Base-by-base conservation (phyloP, 2,329 filamentous ascomycete genomes). In the Epichloe sibirici region DNA sequence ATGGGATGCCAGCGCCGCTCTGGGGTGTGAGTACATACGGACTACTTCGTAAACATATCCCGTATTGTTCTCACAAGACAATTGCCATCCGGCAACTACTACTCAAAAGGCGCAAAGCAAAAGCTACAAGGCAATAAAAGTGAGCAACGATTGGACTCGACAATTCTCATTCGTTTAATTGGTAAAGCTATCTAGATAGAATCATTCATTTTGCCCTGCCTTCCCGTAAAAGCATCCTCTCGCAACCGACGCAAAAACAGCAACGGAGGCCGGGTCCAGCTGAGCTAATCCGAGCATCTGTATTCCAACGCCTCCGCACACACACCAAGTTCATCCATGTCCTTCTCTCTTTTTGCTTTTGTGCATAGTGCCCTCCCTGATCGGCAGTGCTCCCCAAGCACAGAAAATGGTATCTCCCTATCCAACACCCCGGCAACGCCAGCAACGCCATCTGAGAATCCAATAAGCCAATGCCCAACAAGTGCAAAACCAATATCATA, bases 331-430 rank as follows among this genome's bases (percentile, higher is more conserved):
- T 45, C 48, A 44, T 35, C 25, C 56, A 57, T 48, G 58, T 60
- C 56, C 59, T 55, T 56, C 56, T 58, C 53, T 51, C 39, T 42
- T 45, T 43, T 43, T 46, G 25, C 9, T 17, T n/a, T 12, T 17
- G 40, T 35, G 46, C 43, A 34, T 52, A 46, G 15, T 34, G 28
- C 25, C 48, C 44, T 53, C 60, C 57, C 55, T 57, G 31, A 50
- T 49, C 51, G 54, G 51, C 50, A 54, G 57, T 55, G 53, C 44
- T 56, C 46, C 50, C 52, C 56, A 57, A 57, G 60, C 59, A 61
- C 58, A 60, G 60, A 59, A 61, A 62, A 61, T 69, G 66, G 67
- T 69, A 69, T 69, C 65, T 69, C 40, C 66, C 61, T 59, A 43
- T 40, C 38, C 34, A 37, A 39, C 39, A 38, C 28, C 5, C 35